Evolutionary conservation across 1,139 yeast genomes (phyloP).

Genomic region (Hemisphaericaspora xylofermentans): DNA sequence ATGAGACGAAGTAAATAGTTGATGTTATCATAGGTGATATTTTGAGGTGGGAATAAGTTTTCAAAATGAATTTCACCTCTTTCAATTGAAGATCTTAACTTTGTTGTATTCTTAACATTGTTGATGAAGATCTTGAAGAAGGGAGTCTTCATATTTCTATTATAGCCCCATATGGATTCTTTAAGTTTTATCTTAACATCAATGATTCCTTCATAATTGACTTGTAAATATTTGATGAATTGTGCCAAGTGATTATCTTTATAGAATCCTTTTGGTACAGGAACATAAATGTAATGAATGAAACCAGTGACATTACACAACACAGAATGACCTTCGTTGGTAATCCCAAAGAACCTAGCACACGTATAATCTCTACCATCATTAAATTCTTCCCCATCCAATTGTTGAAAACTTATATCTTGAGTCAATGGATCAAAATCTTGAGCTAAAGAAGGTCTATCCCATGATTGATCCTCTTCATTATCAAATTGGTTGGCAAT

Average conservation of each 20-base stretch:
- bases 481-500: conserved; percentile 26
- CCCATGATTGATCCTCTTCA: conserved; percentile 58
- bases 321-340: conserved; percentile 83
- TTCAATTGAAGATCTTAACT: conserved; percentile 77
- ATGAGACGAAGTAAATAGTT: conserved; percentile 82
- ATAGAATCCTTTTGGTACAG: conserved; percentile 80
- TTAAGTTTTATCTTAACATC: conserved; percentile 64
- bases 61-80: conserved; percentile 74
- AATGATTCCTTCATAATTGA: conserved; percentile 56
- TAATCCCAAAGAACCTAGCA: conserved; percentile 90
- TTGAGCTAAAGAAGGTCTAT: conserved; percentile 53
- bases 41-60: conserved; percentile 55
- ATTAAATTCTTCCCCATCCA: conserved; percentile 87
- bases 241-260: conserved; percentile 49
- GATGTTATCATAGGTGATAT: conserved; percentile 84
- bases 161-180: conserved; percentile 93
- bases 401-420: conserved; percentile 81
- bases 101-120: conserved; percentile 65
- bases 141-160: conserved; percentile 74
- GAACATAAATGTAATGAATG: conserved; percentile 85
- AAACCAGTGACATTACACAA: conserved; percentile 89
- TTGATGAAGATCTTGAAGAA: conserved; percentile 72
- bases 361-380: conserved; percentile 52
- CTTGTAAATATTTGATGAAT: conserved; percentile 50
- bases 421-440: conserved; percentile 46